Conservation (phyloP, 2,329 filamentous ascomycete species). For the Colletotrichum siamense region DNA sequence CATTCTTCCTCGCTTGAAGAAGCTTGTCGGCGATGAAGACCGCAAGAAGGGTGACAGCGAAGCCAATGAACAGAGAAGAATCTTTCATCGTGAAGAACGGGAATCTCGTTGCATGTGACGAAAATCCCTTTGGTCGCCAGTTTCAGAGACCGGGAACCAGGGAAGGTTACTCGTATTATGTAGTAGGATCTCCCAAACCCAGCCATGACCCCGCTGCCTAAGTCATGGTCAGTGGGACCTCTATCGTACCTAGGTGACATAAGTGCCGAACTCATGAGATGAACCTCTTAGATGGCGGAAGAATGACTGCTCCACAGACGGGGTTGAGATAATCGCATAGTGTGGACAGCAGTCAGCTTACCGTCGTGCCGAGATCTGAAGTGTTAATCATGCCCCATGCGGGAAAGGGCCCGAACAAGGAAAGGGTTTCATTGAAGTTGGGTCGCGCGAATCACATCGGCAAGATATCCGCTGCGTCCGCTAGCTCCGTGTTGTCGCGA, state of each 20-base stretch:
- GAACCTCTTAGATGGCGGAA: neutral
- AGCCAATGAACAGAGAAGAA: neutral
- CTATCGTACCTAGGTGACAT: neutral
- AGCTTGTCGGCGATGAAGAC: neutral
- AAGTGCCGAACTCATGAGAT: neutral
- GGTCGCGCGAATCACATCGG: neutral
- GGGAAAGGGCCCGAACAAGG: neutral
- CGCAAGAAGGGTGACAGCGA: neutral
- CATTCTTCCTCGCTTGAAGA: neutral
- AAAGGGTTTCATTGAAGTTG: neutral
- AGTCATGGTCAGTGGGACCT: neutral
- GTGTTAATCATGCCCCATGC: neutral
- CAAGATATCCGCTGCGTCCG: neutral
- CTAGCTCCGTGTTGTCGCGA: neutral
- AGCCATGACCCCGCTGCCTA: neutral
- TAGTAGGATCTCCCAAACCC: neutral
- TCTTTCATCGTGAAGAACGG: neutral
- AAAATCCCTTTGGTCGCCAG: neutral
- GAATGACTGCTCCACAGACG: neutral
- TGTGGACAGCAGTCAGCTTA: neutral
- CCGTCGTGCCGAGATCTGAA: neutral
- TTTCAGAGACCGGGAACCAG: neutral
- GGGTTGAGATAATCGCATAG: neutral
- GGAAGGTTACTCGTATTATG: neutral
- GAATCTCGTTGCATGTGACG: neutral